Evolutionary conservation across 2,329 filamentous ascomycete species (phyloP).

Genomic region (Teratosphaeria epicoccoides): DNA sequence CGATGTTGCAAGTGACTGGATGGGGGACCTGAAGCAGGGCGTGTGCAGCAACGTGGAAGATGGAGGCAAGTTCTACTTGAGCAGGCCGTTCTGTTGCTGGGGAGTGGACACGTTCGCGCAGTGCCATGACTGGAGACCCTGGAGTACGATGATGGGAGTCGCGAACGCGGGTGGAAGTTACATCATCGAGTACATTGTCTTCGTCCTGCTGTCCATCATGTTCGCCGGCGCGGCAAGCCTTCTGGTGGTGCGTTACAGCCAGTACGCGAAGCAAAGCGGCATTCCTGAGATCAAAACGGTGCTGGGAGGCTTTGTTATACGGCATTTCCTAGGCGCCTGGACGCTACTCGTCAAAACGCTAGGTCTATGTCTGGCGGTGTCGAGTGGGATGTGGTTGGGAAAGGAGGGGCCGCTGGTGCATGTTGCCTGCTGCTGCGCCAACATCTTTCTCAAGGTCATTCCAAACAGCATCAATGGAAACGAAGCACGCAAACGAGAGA

Average conservation of each 20-base stretch:
- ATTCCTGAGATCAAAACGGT: conserved; percentile 98
- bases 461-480: conserved; percentile 63
- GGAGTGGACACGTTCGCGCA: conserved; percentile 71
- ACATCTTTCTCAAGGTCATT: conserved; percentile 85
- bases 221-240: conserved; percentile 70
- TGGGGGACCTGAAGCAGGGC: conserved; percentile 83
- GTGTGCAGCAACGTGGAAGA: conserved; percentile 69
- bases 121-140: conserved; percentile 78
- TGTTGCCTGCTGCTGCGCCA: conserved; percentile 92
- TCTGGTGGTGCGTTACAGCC: conserved; percentile 72
- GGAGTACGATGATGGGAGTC: conserved; percentile 65
- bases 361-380: conserved; percentile 79
- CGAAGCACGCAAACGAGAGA: conserved; percentile 88
- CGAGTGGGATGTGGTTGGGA: conserved; percentile 90
- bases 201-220: conserved; percentile 71
- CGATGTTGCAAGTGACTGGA: conserved; percentile 83
- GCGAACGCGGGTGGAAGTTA: conserved; percentile 59
- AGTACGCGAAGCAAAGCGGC: conserved; percentile 86
- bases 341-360: conserved; percentile 82
- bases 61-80: conserved; percentile 78
- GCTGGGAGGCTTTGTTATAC: conserved; percentile 85
- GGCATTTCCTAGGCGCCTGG: conserved; percentile 76
- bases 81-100: conserved; percentile 84
- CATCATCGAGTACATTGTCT: conserved; percentile 79
- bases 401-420: conserved; percentile 95